A percentile compares a stretch with the other conserved stretches of the same genome.
Conservation (phyloP, 441 rosid species). For the Isatis lusitanica region DNA sequence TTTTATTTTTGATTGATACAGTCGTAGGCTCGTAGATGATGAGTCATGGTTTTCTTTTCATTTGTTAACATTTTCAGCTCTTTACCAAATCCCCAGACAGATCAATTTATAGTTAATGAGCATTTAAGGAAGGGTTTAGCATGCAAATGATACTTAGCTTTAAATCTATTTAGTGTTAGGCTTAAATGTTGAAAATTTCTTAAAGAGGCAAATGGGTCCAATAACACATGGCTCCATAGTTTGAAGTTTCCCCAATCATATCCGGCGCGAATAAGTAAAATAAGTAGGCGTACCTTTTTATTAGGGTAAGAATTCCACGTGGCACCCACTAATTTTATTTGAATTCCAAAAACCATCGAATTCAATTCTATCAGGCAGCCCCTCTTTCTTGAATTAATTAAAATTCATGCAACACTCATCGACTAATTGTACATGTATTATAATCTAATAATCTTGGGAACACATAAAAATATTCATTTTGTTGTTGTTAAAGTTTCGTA, state of each 20-base stretch:
- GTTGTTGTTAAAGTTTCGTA: neutral
- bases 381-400: slow-evolving; percentile 20
- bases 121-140: slow-evolving; percentile 21
- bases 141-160: slow-evolving; percentile 3
- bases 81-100: slow-evolving; percentile 22
- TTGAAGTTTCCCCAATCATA: slow-evolving; percentile 34
- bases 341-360: slow-evolving; percentile 27
- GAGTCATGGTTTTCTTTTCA: slow-evolving; percentile 10
- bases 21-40: slow-evolving; percentile 13
- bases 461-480: neutral
- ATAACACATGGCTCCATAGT: slow-evolving; percentile 34
- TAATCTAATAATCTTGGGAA: slow-evolving; percentile 18
- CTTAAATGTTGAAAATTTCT: slow-evolving; percentile 16
- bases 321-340: slow-evolving; percentile 15
- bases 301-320: slow-evolving; percentile 33
- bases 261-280: slow-evolving; percentile 30
- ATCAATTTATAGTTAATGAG: slow-evolving; percentile 14
- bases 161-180: slow-evolving; percentile 6
- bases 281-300: neutral
- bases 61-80: neutral
- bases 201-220: slow-evolving; percentile 33
- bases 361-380: slow-evolving; percentile 28
- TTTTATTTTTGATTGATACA: neutral
- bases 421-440: neutral
- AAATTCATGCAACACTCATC: slow-evolving; percentile 14